A percentile compares a stretch with the other conserved stretches of the same genome.
These are phyloP conservation scores for Mucor saturninus DNA, from an alignment of 371 early-diverging fungal genomes.

Conservation along the genomic window DNA sequence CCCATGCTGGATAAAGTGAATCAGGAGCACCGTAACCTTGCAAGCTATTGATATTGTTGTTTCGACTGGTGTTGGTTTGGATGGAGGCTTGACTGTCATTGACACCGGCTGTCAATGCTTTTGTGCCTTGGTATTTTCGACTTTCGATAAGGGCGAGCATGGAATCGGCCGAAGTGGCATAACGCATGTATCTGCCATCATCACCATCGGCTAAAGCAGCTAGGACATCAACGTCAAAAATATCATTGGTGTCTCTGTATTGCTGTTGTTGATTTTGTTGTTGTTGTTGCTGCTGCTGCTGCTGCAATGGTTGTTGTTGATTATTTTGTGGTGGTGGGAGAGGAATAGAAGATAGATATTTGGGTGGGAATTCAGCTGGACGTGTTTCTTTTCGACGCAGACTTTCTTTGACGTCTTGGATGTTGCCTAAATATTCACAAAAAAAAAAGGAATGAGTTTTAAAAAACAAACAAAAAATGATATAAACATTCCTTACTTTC, in stretches of 20 bases:
- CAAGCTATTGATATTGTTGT: slow-evolving; percentile 3
- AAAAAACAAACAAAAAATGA: background rate
- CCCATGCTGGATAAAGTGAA: slow-evolving; percentile 72
- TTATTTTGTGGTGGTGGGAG: background rate
- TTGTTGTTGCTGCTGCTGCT: background rate
- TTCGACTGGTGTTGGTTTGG: slow-evolving; percentile 2
- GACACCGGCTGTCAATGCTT: background rate
- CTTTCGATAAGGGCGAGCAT: slow-evolving; percentile 74
- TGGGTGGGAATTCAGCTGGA: slow-evolving; percentile 10
- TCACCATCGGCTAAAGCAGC: slow-evolving; percentile 64
- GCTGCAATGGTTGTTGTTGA: background rate
- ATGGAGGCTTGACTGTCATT: slow-evolving; percentile 15
- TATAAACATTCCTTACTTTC: slow-evolving; percentile 14
- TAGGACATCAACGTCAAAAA: slow-evolving; percentile 65
- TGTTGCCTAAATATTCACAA: slow-evolving; percentile 1
- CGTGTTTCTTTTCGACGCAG: background rate
- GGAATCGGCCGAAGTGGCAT: slow-evolving; percentile 78
- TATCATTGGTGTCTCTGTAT: slow-evolving; percentile 3
- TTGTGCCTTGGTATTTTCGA: slow-evolving; percentile 60
- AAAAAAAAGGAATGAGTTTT: background rate
- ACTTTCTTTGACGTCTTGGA: background rate
- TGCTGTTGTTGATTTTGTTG: background rate
- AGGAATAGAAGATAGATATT: slow-evolving; percentile 10
- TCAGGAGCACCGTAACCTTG: slow-evolving; percentile 17
- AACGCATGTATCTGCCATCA: slow-evolving; percentile 74